Evolutionary conservation across 768 basidiomycete species (phyloP).

Genomic region (Boletus rex-veris): DNA sequence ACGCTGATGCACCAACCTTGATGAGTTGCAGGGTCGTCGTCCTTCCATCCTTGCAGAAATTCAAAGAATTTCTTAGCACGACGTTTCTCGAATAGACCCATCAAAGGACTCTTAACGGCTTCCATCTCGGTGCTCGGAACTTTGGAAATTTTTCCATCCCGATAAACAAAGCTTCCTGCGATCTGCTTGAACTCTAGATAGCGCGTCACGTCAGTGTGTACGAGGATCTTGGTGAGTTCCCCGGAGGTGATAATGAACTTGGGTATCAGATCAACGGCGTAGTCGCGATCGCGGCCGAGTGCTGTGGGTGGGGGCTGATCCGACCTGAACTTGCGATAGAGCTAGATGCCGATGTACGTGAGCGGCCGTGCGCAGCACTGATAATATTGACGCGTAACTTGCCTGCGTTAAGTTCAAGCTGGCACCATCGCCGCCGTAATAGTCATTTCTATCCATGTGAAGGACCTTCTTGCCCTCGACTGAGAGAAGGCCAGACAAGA

Average conservation of each 20-base stretch:
- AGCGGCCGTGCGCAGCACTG: slow-evolving; percentile 6
- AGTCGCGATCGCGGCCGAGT: slow-evolving; percentile 95
- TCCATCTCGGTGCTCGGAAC: slow-evolving; percentile 98
- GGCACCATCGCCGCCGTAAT: slow-evolving; percentile 97
- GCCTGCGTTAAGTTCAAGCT: slow-evolving; percentile 98
- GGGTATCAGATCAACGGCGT: slow-evolving; percentile 95
- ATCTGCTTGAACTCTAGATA: slow-evolving; percentile 99
- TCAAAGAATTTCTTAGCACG: slow-evolving; percentile 98
- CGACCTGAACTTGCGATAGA: slow-evolving; percentile 92
- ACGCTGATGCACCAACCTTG: slow-evolving; percentile 59
- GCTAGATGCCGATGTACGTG: slow-evolving; percentile 44
- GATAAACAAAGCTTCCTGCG: slow-evolving; percentile 95
- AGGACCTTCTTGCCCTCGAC: slow-evolving; percentile 99
- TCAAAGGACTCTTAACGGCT: slow-evolving; percentile 89
- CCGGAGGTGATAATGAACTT: slow-evolving; percentile 99
- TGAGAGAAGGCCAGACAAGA: slow-evolving; percentile 95
- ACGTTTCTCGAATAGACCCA: slow-evolving; percentile 99
- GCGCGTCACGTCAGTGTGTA: slow-evolving; percentile 97
- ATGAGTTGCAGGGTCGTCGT: slow-evolving; percentile 93
- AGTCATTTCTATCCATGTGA: slow-evolving; percentile 98
- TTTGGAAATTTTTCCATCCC: slow-evolving; percentile 95
- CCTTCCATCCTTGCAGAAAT: slow-evolving; percentile 93
- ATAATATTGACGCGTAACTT: slow-evolving; percentile 22
- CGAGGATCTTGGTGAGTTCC: slow-evolving; percentile 95
- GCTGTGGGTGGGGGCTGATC: slow-evolving; percentile 72